A percentile compares a stretch with the other conserved stretches of the same genome.
Evolutionary conservation across 2,329 filamentous ascomycete genomes (phyloP).

Genomic region (Setomelanomma holmii): DNA sequence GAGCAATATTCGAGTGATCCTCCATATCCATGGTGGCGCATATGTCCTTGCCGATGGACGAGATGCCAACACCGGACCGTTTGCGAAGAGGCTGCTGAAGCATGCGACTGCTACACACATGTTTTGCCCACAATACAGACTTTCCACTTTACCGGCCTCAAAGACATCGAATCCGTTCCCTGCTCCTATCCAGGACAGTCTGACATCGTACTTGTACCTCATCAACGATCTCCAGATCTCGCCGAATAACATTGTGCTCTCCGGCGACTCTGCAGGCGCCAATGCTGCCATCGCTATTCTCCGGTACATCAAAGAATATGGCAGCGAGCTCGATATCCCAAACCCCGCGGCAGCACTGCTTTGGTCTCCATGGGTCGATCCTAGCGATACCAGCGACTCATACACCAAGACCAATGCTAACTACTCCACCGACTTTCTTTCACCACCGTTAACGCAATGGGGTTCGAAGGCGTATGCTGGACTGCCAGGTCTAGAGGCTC

Average conservation of each 20-base stretch:
- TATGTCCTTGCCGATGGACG: slow-evolving; percentile 56
- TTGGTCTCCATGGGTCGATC: slow-evolving; percentile 55
- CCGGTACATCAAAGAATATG: slow-evolving; percentile 55
- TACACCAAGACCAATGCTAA: slow-evolving; percentile 42
- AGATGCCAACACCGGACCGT: slow-evolving; percentile 40
- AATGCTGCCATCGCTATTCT: slow-evolving; percentile 56
- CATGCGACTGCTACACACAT: slow-evolving; percentile 50
- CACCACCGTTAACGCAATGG: slow-evolving; percentile 51
- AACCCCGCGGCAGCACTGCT: slow-evolving; percentile 50
- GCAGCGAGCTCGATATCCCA: slow-evolving; percentile 40
- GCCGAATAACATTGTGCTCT: slow-evolving; percentile 52
- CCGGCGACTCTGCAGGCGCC: slow-evolving; percentile 60
- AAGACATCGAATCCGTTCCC: slow-evolving; percentile 55
- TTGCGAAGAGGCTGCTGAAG: slow-evolving; percentile 42
- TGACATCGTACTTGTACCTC: slow-evolving; percentile 57
- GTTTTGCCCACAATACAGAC: slow-evolving; percentile 58
- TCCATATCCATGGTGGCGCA: slow-evolving; percentile 60
- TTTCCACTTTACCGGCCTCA: slow-evolving; percentile 50
- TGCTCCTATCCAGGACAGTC: slow-evolving; percentile 58
- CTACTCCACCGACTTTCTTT: slow-evolving; percentile 53
- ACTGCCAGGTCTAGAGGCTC: slow-evolving; percentile 10
- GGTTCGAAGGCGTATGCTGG: slow-evolving; percentile 48
- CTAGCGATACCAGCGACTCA: slow-evolving; percentile 34
- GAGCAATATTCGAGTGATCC: slow-evolving; percentile 43
- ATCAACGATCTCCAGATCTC: slow-evolving; percentile 51